Base-by-base conservation (phyloP, 1,284 basidiomycete species). In the Ceratobasidium theobromae region DNA sequence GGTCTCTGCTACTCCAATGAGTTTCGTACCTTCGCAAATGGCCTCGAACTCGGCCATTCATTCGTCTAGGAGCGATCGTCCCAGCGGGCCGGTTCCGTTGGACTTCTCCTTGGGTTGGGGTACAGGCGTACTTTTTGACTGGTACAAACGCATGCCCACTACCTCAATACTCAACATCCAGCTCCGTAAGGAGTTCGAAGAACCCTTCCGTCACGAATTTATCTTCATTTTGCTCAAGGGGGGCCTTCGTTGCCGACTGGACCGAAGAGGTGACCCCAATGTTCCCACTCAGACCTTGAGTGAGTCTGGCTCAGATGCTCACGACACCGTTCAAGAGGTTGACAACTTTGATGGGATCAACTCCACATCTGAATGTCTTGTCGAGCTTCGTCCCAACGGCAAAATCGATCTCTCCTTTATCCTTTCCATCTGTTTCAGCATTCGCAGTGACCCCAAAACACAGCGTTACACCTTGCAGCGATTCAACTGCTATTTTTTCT, bases 401-500 rank as follows among this genome's bases (percentile, higher is more conserved):
- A 52, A 35, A 41, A 62, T 49, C 21, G 25, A 48, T 32, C 30
- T 49, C n/a, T 14, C 45, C 6, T 45, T 45, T 12, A 48, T 62
- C 32, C 45, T 62, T 6, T 62, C 57, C 16, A 45, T 45, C 1
- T 62, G 57, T 21, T 49, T 30, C 23, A 45, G 43, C 32, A 62
- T 62, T 25, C 28, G 27, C 9, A 27, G 45, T n/a, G 57, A 62
- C 27, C 28, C 25, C 4, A 18, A 49, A 8, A 45, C 57, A 9
- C 46, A 38, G 23, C 46, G 33, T 2, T 62, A 62, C 21, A 62
- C 32, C n/a, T 12, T 62, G 2, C 33, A 32, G 6, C 43, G 45
- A 25, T 62, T 33, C 30, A 62, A 62, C 21, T 62, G 57, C 46
- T 62, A 62, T 32, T 62, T 62, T 46, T 62, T 62, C 32, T 48